Evolutionary conservation across 495 filamentous ascomycete genomes (phyloP).

Genomic region (Evernia prunastri): DNA sequence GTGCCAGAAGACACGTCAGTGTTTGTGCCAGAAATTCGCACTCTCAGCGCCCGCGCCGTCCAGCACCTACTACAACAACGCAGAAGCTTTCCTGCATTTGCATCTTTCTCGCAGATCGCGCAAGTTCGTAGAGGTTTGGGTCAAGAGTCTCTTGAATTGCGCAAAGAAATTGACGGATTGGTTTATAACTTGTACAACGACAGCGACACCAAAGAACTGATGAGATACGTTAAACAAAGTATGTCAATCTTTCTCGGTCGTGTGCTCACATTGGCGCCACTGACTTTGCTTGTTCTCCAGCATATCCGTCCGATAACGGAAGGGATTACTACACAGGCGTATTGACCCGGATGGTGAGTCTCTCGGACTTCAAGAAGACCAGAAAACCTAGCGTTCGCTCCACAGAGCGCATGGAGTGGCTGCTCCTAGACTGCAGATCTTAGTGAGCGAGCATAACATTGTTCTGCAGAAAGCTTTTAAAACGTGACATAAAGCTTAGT

Average conservation of each 20-base stretch:
- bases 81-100: slow-evolving; percentile 19
- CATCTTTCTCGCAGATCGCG: slow-evolving; percentile 24
- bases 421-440: slow-evolving; percentile 13
- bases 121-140: slow-evolving; percentile 13
- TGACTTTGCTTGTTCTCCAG: neutral
- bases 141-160: slow-evolving; percentile 16
- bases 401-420: slow-evolving; percentile 22
- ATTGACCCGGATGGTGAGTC: slow-evolving; percentile 16
- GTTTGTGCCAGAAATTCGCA: slow-evolving; percentile 16
- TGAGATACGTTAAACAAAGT: slow-evolving; percentile 18
- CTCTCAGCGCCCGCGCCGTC: slow-evolving; percentile 10
- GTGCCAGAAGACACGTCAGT: slow-evolving; percentile 22
- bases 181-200: slow-evolving; percentile 20
- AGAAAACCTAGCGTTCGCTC: slow-evolving; percentile 16
- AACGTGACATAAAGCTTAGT: neutral
- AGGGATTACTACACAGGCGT: slow-evolving; percentile 22
- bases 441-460: neutral
- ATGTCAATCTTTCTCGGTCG: neutral
- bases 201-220: slow-evolving; percentile 15
- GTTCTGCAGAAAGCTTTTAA: neutral
- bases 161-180: slow-evolving; percentile 18
- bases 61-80: slow-evolving; percentile 18
- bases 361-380: slow-evolving; percentile 20
- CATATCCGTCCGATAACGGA: slow-evolving; percentile 11
- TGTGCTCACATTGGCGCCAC: neutral